Evolutionary conservation across 768 basidiomycete genomes (phyloP).

Genomic region (Dioszegia crocea): DNA sequence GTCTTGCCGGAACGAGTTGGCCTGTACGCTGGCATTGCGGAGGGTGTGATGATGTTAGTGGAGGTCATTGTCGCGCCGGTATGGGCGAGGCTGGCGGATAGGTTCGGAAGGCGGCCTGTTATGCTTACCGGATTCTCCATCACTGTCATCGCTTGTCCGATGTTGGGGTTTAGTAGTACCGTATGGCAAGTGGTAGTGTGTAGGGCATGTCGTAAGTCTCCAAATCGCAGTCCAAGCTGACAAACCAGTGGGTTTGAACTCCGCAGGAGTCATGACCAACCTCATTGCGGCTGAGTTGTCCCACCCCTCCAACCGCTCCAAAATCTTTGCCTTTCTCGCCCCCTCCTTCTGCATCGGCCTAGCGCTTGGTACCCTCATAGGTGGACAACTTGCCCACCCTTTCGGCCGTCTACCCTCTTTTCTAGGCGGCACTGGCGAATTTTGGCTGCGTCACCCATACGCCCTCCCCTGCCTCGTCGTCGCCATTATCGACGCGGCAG

Average conservation of each 20-base stretch:
- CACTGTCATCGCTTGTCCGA: conserved; percentile 4
- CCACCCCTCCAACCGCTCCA: conserved; percentile 25
- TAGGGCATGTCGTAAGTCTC: conserved; percentile 28
- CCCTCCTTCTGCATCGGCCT: conserved; percentile 26
- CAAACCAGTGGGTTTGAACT: conserved; percentile 30
- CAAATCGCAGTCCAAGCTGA: not conserved
- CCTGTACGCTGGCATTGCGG: conserved; percentile 30
- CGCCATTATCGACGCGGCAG: conserved; percentile 10
- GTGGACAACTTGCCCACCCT: conserved; percentile 34
- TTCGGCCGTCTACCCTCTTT: conserved; percentile 26
- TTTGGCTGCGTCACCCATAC: conserved; percentile 31
- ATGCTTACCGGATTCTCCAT: conserved; percentile 21
- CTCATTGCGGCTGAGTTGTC: conserved; percentile 24
- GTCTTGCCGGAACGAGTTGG: conserved; percentile 26
- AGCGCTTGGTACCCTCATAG: conserved; percentile 27
- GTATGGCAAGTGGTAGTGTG: conserved; percentile 33
- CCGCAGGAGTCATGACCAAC: conserved; percentile 19
- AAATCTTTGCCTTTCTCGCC: conserved; percentile 31
- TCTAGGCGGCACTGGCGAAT: conserved; percentile 23
- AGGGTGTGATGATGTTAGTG: conserved; percentile 35
- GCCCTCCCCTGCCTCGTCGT: conserved; percentile 30
- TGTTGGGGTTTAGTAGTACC: conserved; percentile 25
- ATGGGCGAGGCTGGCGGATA: conserved; percentile 34
- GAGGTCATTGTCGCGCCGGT: conserved; percentile 27
- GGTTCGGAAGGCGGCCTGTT: conserved; percentile 26